Evolutionary conservation across 495 filamentous ascomycete species (phyloP), one percentile per base, ranked within the genome.

Genomic region (Cercophora newfieldiana): DNA sequence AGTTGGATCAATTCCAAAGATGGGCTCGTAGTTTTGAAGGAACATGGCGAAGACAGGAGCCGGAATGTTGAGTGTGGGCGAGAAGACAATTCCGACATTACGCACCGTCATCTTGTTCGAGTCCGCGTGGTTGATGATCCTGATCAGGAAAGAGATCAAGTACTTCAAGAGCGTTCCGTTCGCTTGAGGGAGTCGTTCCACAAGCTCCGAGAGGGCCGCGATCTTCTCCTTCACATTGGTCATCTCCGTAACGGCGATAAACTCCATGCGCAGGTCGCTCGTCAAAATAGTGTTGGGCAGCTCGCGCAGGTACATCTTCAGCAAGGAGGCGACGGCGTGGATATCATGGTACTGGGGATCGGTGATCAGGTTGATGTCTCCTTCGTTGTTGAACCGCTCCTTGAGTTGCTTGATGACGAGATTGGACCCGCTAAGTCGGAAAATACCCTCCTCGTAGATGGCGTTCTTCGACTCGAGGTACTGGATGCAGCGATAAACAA

Each of bases 41-140:
- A 99, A 95, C 78, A 93, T 83, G 1, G 93, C 93, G 71, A 99
- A 96, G 7, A 99, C 90, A 18, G 96, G 94, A 1, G 93, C 92
- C 0, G 96, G 94, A 48, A 99, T 97, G 77, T 98, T 98, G 31
- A 98, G 85, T 0, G 96, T 98, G 1, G 95, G 95, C n/a, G 96
- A 95, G 78, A 98, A 99, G 62, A 98, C 94, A 67, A 99, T 99
- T 69, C 95, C 93, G 58, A 99, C 93, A 76, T 99, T 99, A 47
- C 95, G 87, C 60, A 97, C 91, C 5, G 90, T 97, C 95, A 99
- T 99, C 81, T 97, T 98, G 80, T 99, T 99, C 69, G 90, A 82
- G 67, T 93, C 90, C 2, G 92, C 85, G 68, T 97, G 91, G 72
- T 93, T 91, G 67, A 97, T 90, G 68, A 98, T 92, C 68, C 88